Conservation (phyloP, 2,329 filamentous ascomycete genomes). For the Talaromyces amestolkiae region DNA sequence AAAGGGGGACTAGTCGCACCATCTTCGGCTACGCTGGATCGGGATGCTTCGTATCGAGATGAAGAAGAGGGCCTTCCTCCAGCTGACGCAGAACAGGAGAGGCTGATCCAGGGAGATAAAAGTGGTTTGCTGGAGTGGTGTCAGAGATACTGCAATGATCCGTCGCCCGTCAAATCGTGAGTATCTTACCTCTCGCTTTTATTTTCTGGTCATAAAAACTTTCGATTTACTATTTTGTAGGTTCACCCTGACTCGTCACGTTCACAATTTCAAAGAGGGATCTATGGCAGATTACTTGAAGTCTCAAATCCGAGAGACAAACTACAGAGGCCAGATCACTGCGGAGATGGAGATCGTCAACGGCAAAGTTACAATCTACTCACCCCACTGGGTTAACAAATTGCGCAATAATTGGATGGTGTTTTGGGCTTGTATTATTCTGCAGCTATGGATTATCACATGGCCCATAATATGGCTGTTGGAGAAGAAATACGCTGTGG, state of each 20-base stretch:
- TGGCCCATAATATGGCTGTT: conserved; percentile 40
- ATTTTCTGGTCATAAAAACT: not conserved
- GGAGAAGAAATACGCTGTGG: conserved; percentile 38
- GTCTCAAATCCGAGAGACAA: conserved; percentile 38
- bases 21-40: not conserved
- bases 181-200: conserved; percentile 11
- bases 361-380: conserved; percentile 35
- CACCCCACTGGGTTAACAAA: conserved; percentile 40
- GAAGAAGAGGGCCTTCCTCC: not conserved
- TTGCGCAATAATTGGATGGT: conserved; percentile 34
- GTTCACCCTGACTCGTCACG: conserved; percentile 32
- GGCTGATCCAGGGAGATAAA: conserved; percentile 11
- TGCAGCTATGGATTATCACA: conserved; percentile 41
- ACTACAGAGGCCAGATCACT: conserved; percentile 36
- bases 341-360: conserved; percentile 28
- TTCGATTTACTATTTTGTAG: conserved; percentile 19
- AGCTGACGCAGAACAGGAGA: not conserved
- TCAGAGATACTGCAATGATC: conserved; percentile 36
- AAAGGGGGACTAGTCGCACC: conserved; percentile 15
- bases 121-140: conserved; percentile 32
- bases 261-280: conserved; percentile 31
- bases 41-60: not conserved
- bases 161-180: conserved; percentile 38
- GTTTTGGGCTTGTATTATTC: conserved; percentile 36
- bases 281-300: conserved; percentile 30